phyloP scores from a whole-genome alignment of 805 yeast species.

The Ogataea haglerorum region DNA sequence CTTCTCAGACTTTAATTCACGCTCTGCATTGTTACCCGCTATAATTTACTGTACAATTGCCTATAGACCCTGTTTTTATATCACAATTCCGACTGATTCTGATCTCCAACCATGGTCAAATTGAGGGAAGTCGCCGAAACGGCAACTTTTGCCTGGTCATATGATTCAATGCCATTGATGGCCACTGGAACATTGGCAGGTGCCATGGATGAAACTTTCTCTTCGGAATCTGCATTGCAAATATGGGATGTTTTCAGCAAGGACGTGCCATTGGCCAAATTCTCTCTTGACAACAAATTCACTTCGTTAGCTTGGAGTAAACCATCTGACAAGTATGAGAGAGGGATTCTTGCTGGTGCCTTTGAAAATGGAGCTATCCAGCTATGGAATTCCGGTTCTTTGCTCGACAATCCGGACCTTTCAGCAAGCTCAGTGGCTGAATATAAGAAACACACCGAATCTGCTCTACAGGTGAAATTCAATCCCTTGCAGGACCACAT shows the following conservation, averaged over 20 bases:
- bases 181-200: conserved; percentile 97
- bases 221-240: conserved; percentile 73
- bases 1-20: not conserved
- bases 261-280: conserved; percentile 40
- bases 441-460: conserved; percentile 58
- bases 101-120: conserved; percentile 57
- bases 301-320: conserved; percentile 83
- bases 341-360: conserved; percentile 78
- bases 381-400: conserved; percentile 64
- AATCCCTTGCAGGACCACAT: conserved; percentile 69
- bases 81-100: conserved; percentile 1
- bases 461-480: conserved; percentile 72
- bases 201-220: conserved; percentile 84
- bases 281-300: conserved; percentile 58
- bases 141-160: conserved; percentile 96
- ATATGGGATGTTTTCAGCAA: conserved; percentile 65
- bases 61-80: not conserved
- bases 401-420: conserved; percentile 41
- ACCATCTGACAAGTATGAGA: conserved; percentile 45
- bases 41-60: not conserved
- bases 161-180: conserved; percentile 64
- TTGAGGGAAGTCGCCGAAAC: conserved; percentile 79
- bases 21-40: not conserved
- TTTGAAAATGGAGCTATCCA: conserved; percentile 78
- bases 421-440: conserved; percentile 47